Conservation (phyloP, 2,329 filamentous ascomycete species). For the Paecilomyces niveus region DNA sequence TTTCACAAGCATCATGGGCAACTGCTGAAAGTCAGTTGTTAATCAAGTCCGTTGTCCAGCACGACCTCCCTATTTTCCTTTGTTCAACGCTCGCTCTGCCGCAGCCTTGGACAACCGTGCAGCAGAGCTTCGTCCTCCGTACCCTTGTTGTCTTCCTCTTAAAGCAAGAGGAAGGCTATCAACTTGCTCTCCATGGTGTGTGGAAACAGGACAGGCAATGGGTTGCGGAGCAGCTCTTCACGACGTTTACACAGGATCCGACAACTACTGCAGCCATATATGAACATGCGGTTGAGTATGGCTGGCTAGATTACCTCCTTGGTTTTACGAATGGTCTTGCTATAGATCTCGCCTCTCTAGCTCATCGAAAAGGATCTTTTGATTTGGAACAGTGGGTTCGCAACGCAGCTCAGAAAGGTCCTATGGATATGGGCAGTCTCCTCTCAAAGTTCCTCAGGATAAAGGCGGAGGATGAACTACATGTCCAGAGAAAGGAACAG, state of each 20-base stretch:
- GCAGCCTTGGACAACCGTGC: conserved; percentile 42
- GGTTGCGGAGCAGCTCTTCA: conserved; percentile 73
- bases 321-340: conserved; percentile 76
- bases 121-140: conserved; percentile 42
- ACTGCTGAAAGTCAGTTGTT: conserved; percentile 50
- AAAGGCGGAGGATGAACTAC: conserved; percentile 74
- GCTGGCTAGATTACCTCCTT: conserved; percentile 77
- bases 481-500: conserved; percentile 64
- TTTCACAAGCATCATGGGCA: conserved; percentile 51
- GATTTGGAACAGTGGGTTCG: conserved; percentile 77
- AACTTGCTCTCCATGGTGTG: conserved; percentile 83
- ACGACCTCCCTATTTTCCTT: conserved; percentile 43
- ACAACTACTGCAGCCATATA: conserved; percentile 63
- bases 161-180: conserved; percentile 68
- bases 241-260: conserved; percentile 64
- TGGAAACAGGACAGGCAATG: conserved; percentile 88
- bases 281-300: conserved; percentile 72
- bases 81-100: conserved; percentile 42
- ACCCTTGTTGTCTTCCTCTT: conserved; percentile 74
- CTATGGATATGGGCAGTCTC: conserved; percentile 60
- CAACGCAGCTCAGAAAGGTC: conserved; percentile 57
- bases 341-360: conserved; percentile 77
- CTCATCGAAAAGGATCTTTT: conserved; percentile 71
- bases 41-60: conserved; percentile 54
- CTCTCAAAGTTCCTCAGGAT: conserved; percentile 75